These are phyloP conservation scores for Calcarisporium arbuscula DNA, from an alignment of 2,329 filamentous ascomycete species.

Conservation along the genomic window DNA sequence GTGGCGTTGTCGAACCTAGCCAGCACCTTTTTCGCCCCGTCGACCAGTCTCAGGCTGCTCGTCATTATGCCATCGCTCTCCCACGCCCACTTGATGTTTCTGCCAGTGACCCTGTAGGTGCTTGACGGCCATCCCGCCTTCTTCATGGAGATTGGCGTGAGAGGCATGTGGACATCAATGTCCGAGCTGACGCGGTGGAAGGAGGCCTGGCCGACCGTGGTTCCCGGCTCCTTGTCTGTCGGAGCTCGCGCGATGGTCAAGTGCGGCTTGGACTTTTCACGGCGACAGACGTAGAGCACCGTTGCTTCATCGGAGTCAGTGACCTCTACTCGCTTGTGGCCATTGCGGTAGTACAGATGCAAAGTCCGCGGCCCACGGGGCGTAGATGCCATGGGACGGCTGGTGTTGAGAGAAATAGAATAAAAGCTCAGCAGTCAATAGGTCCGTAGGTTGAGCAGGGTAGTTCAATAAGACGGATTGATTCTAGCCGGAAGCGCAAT, in stretches of 20 bases:
- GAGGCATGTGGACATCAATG: conserved; percentile 5
- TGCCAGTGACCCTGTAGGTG: not conserved
- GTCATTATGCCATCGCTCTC: conserved; percentile 1
- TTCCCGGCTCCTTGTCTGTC: not conserved
- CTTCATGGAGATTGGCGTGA: not conserved
- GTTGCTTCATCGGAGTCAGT: conserved; percentile 2
- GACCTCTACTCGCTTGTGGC: conserved; percentile 1
- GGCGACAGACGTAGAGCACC: conserved; percentile 4
- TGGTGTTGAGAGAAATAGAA: too few relatives aligned
- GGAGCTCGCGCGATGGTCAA: conserved; percentile 2
- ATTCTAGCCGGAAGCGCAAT: too few relatives aligned
- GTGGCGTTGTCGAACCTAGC: conserved; percentile 1
- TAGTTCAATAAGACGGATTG: too few relatives aligned
- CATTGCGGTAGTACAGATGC: conserved; percentile 6
- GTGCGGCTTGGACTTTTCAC: conserved; percentile 3
- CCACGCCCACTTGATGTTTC: conserved; percentile 2
- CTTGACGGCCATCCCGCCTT: not conserved
- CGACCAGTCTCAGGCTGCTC: not conserved
- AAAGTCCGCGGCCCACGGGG: conserved; percentile 1
- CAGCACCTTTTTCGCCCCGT: not conserved
- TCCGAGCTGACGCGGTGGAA: conserved; percentile 39
- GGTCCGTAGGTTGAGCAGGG: too few relatives aligned
- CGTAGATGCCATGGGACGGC: too few relatives aligned
- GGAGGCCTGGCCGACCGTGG: conserved; percentile 28
- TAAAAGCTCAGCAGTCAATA: too few relatives aligned